Evolutionary conservation across 2,329 filamentous ascomycete genomes (phyloP).

Genomic region (Ophiostoma tasmaniense): DNA sequence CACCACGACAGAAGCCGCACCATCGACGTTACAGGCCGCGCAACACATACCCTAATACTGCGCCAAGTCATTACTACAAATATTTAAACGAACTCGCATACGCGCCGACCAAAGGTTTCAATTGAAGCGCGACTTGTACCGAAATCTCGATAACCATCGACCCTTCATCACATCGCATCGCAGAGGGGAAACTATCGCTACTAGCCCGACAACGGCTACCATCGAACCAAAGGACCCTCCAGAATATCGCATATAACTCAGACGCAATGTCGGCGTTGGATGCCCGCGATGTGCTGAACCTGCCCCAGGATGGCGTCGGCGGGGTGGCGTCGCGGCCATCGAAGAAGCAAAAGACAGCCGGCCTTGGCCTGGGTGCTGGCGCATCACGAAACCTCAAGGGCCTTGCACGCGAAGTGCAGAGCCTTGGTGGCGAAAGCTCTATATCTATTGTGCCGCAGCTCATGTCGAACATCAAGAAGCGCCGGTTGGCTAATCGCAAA

Average conservation of each 20-base stretch:
- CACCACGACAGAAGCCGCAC: not conserved
- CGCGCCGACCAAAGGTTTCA: not conserved
- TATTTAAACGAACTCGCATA: not conserved
- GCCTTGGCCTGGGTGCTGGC: conserved; percentile 30
- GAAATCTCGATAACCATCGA: not conserved
- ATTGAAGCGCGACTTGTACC: not conserved
- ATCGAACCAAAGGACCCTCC: not conserved
- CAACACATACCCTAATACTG: not conserved
- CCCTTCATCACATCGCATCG: not conserved
- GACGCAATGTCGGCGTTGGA: conserved; percentile 58
- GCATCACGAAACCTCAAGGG: conserved; percentile 48
- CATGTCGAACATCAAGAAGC: conserved; percentile 48
- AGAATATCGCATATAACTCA: not conserved
- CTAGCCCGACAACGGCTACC: not conserved
- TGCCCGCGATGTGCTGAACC: conserved; percentile 79
- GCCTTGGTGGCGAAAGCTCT: conserved; percentile 56
- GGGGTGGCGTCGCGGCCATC: conserved; percentile 41
- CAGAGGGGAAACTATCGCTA: not conserved
- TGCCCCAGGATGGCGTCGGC: conserved; percentile 52
- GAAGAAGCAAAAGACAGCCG: conserved; percentile 66
- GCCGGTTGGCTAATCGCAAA: conserved; percentile 45
- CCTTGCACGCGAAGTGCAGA: conserved; percentile 57
- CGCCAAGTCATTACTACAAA: not conserved
- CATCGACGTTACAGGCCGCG: not conserved
- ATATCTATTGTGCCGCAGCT: conserved; percentile 58